These are phyloP conservation scores for Trichoderma parareesei DNA, from an alignment of 495 filamentous ascomycete genomes.

Conservation along the genomic window DNA sequence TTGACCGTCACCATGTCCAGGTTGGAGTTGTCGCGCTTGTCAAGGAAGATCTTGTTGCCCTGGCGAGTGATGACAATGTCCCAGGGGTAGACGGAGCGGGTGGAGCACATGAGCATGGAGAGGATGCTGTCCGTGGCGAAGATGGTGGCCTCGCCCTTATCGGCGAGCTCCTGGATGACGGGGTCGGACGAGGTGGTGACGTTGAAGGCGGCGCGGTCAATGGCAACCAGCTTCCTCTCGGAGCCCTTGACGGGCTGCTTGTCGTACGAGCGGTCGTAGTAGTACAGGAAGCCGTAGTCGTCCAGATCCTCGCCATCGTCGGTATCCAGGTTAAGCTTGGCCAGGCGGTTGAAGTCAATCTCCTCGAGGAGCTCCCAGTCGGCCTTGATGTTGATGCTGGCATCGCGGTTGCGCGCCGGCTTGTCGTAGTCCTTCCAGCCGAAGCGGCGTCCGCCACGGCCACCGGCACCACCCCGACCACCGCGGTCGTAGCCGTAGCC, in stretches of 20 bases:
- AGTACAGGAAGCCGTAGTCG: slow-evolving; percentile 91
- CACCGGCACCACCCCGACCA: slow-evolving; percentile 48
- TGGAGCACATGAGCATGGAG: slow-evolving; percentile 98
- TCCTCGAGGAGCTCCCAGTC: slow-evolving; percentile 96
- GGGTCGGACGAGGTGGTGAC: slow-evolving; percentile 94
- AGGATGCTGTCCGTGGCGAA: slow-evolving; percentile 96
- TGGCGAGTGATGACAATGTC: slow-evolving; percentile 87
- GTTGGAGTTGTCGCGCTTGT: slow-evolving; percentile 88
- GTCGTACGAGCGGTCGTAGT: slow-evolving; percentile 93
- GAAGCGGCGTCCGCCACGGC: slow-evolving; percentile 69
- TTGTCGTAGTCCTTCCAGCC: slow-evolving; percentile 99
- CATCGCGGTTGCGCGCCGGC: slow-evolving; percentile 90
- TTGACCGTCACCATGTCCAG: slow-evolving; percentile 98
- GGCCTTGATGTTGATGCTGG: slow-evolving; percentile 85
- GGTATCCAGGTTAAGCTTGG: slow-evolving; percentile 90
- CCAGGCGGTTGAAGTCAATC: slow-evolving; percentile 92
- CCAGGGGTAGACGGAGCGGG: slow-evolving; percentile 94
- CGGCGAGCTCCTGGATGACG: slow-evolving; percentile 91
- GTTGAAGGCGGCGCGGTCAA: slow-evolving; percentile 94
- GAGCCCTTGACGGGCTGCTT: slow-evolving; percentile 80
- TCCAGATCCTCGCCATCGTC: slow-evolving; percentile 93
- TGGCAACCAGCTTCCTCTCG: slow-evolving; percentile 74
- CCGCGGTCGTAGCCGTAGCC: slow-evolving; percentile 54
- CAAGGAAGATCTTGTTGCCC: slow-evolving; percentile 93
- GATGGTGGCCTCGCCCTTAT: slow-evolving; percentile 93